Evolutionary conservation across 2,329 filamentous ascomycete species (phyloP).

Genomic region (Colletotrichum eleusines): DNA sequence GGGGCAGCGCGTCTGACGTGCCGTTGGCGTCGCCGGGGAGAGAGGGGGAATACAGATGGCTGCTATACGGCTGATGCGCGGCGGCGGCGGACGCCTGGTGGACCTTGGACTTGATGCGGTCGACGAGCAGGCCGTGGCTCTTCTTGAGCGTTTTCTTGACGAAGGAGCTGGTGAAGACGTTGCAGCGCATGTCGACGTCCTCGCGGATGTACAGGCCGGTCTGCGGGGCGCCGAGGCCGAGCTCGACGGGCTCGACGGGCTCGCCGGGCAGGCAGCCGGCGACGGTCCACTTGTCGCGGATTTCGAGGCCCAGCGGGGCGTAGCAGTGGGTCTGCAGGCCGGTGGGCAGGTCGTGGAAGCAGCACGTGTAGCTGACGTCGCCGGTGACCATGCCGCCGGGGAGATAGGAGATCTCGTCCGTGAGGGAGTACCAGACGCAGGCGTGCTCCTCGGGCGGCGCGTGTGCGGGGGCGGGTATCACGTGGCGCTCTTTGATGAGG

Average conservation of each 20-base stretch:
- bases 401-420: slow-evolving; percentile 81
- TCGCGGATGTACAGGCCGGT: slow-evolving; percentile 85
- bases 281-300: slow-evolving; percentile 82
- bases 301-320: slow-evolving; percentile 84
- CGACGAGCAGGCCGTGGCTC: slow-evolving; percentile 77
- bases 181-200: slow-evolving; percentile 86
- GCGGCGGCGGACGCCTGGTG: background rate
- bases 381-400: slow-evolving; percentile 74
- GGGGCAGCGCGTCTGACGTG: background rate
- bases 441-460: slow-evolving; percentile 77
- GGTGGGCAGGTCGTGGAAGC: slow-evolving; percentile 77
- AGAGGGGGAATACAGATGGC: slow-evolving; percentile 20
- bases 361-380: slow-evolving; percentile 82
- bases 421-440: slow-evolving; percentile 83
- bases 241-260: slow-evolving; percentile 71
- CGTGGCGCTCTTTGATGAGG: slow-evolving; percentile 78
- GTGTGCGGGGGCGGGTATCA: slow-evolving; percentile 74
- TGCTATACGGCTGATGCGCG: slow-evolving; percentile 20
- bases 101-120: slow-evolving; percentile 64
- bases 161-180: slow-evolving; percentile 79
- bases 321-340: slow-evolving; percentile 88
- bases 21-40: background rate
- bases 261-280: slow-evolving; percentile 80
- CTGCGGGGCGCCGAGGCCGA: slow-evolving; percentile 73
- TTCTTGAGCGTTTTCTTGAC: slow-evolving; percentile 87